Evolutionary conservation across 345 rosid genomes (phyloP).

Genomic region (Eucalyptus caleyi): DNA sequence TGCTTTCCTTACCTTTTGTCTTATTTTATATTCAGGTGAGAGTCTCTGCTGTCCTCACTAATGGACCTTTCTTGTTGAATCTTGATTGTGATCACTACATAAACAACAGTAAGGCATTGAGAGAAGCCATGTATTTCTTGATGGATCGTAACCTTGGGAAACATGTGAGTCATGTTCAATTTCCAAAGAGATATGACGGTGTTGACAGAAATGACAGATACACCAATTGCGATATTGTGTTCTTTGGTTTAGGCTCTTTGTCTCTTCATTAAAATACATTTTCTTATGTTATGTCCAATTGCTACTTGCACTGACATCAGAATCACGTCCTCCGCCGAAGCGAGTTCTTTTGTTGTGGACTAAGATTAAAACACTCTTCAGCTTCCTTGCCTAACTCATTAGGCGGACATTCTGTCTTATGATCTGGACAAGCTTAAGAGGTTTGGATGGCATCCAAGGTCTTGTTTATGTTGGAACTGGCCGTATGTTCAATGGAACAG

Average conservation of each 20-base stretch:
- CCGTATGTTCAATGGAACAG: constrained; percentile 91
- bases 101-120: too few species aligned
- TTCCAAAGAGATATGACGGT: not conserved
- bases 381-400: not conserved
- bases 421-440: constrained; percentile 82
- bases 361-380: not conserved
- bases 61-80: not conserved
- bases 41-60: not conserved
- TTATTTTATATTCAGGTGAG: not conserved
- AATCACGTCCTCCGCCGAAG: not conserved
- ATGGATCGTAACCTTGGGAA: not conserved
- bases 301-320: not conserved
- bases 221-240: constrained; percentile 79
- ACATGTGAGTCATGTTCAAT: not conserved
- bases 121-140: too few species aligned
- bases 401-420: not conserved
- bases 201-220: constrained; percentile 13
- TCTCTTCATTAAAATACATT: not conserved
- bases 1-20: not conserved
- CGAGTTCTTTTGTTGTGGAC: not conserved
- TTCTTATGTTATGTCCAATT: not conserved
- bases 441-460: constrained; percentile 97
- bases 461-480: constrained; percentile 99
- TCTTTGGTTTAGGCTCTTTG: constrained; percentile 34
- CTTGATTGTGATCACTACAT: too few species aligned